Evolutionary conservation across 495 filamentous ascomycete genomes (phyloP), one percentile per base, ranked within the genome.

Genomic region (Aspergillus diversus): DNA sequence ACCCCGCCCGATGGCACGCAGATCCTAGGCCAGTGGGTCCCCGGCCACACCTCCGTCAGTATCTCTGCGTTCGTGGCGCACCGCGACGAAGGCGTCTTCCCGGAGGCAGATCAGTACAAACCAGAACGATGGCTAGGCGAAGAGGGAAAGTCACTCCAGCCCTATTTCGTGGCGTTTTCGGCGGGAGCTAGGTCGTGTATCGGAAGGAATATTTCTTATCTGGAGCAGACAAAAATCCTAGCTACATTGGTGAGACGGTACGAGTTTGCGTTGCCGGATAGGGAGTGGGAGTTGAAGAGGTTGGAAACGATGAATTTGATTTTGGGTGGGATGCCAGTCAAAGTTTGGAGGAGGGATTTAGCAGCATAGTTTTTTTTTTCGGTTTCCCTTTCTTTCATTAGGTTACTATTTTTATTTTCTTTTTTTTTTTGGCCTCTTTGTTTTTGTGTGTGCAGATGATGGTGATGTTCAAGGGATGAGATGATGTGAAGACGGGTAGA

Each of bases 151-250:
- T 67, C 70, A 13, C 68, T 83, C 9, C 73, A 75, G 56, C 70
- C 73, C 7, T 77, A 76, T 57, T 76, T 83, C 35, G 67, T 82
- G 49, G 69, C 78, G 9, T 81, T 83, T 60, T 69, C 65, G 55
- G 75, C 78, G 1, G 78, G 78, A 2, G 73, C 77, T 5, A 51
- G 78, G n/a, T 77, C 74, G 5, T 81, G 78, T 51, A 81, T 81
- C 69, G 78, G 78, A 5, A 67, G 77, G 27, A 81, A 79, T 61
- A 78, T 81, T 60, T 70, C 73, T 1, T 80, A 80, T 51, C 66
- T 82, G 35, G 79, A 81, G 67, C 79, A 82, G 66, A 72, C 72
- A 0, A 76, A 80, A 46, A 64, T 76, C 3, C 39, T 81, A 54
- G 77, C 80, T 11, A 73, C 71, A 12, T 55, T 83, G 53, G 72